Evolutionary conservation across 1,139 yeast species (phyloP).

Genomic region (Candida glucosophila): DNA sequence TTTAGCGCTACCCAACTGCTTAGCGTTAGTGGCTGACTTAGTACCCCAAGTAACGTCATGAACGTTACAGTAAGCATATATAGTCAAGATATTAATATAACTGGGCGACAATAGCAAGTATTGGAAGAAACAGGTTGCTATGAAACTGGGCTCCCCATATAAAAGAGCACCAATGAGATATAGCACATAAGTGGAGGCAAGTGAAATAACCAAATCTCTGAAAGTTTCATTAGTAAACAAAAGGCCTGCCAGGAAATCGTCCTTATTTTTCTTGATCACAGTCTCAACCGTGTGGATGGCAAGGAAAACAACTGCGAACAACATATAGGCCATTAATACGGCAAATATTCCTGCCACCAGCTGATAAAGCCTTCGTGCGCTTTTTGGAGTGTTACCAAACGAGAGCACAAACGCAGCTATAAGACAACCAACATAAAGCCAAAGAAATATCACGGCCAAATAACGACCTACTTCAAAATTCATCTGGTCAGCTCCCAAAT

Average conservation of each 20-base stretch:
- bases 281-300: constrained; percentile 61
- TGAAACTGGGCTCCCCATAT: constrained; percentile 73
- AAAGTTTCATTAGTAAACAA: constrained; percentile 57
- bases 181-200: constrained; percentile 74
- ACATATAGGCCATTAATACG: constrained; percentile 39
- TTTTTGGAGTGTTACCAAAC: constrained; percentile 42
- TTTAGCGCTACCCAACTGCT: constrained; percentile 66
- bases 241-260: constrained; percentile 36
- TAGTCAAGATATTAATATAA: constrained; percentile 69
- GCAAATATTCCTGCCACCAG: constrained; percentile 37
- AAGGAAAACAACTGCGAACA: constrained; percentile 70
- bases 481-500: constrained; percentile 42
- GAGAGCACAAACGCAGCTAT: constrained; percentile 38
- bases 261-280: constrained; percentile 27
- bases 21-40: constrained; percentile 57
- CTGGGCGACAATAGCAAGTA: constrained; percentile 67
- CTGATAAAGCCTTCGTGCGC: constrained; percentile 35
- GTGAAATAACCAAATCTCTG: constrained; percentile 80
- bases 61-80: constrained; percentile 77
- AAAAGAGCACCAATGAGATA: constrained; percentile 70
- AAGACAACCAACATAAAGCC: constrained; percentile 36
- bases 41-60: constrained; percentile 90
- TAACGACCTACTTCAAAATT: constrained; percentile 36
- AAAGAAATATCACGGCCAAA: constrained; percentile 32
- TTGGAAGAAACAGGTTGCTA: constrained; percentile 66